Evolutionary conservation across 2,329 filamentous ascomycete species (phyloP).

Genomic region (Rutstroemia sp.): DNA sequence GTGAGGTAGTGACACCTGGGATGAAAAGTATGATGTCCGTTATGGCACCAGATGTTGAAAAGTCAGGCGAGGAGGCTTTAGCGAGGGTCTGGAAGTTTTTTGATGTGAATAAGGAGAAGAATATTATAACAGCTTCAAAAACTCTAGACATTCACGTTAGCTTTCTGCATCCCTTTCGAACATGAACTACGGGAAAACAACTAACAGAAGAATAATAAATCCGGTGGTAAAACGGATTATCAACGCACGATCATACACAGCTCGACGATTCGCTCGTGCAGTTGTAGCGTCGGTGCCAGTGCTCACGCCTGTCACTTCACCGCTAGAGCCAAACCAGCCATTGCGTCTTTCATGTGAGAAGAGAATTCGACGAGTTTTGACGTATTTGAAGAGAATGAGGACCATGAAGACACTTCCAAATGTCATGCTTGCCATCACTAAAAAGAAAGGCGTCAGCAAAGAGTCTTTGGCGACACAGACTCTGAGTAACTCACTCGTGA

Average conservation of each 20-base stretch:
- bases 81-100: constrained; percentile 23
- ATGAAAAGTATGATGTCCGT: constrained; percentile 32
- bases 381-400: constrained; percentile 35
- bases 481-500: constrained; percentile 30
- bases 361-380: constrained; percentile 32
- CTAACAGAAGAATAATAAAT: constrained; percentile 33
- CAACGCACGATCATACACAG: constrained; percentile 40
- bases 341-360: constrained; percentile 26
- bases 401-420: constrained; percentile 32
- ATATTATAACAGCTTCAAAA: constrained; percentile 35
- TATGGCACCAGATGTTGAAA: constrained; percentile 28
- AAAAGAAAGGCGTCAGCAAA: not conserved
- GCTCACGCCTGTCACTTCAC: constrained; percentile 8
- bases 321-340: constrained; percentile 22
- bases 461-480: not conserved
- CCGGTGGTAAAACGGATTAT: constrained; percentile 38
- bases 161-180: not conserved
- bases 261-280: constrained; percentile 14
- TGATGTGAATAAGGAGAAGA: constrained; percentile 31
- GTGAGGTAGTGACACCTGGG: constrained; percentile 33
- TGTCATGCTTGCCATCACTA: constrained; percentile 36
- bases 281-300: not conserved
- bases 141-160: constrained; percentile 15
- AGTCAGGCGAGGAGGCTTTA: constrained; percentile 29
- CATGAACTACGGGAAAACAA: not conserved